phyloP scores from a whole-genome alignment of 768 basidiomycete genomes.

The Russula brevipes region DNA sequence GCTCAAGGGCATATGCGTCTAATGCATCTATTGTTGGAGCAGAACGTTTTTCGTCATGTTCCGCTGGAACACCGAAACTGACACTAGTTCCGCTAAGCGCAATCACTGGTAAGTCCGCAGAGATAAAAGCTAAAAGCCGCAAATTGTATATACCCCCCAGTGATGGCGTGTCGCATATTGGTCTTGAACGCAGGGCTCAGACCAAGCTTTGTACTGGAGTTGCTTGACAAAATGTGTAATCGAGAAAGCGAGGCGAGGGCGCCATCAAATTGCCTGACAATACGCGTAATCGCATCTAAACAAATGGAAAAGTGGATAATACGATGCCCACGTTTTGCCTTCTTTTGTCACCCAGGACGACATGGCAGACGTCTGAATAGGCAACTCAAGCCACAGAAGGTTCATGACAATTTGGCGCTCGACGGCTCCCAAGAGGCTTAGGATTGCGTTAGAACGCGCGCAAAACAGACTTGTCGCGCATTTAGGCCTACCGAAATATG shows the following conservation, averaged over 20 bases:
- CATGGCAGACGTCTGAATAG: constrained; percentile 64
- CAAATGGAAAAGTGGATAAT: constrained; percentile 8
- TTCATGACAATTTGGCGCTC: constrained; percentile 86
- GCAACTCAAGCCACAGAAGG: constrained; percentile 79
- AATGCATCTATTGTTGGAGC: constrained; percentile 54
- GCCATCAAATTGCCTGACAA: constrained; percentile 62
- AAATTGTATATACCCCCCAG: constrained; percentile 63
- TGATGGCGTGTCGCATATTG: constrained; percentile 76
- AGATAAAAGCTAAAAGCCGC: neutral
- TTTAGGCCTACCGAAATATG: constrained; percentile 65
- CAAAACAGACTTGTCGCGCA: neutral
- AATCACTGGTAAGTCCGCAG: neutral
- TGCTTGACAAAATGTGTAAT: constrained; percentile 62
- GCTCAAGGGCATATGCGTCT: constrained; percentile 76
- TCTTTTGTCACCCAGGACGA: constrained; percentile 71
- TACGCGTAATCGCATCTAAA: neutral
- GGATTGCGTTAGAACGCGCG: neutral
- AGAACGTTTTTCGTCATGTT: constrained; percentile 55
- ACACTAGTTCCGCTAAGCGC: constrained; percentile 56
- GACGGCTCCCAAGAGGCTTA: constrained; percentile 67
- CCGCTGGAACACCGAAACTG: constrained; percentile 81
- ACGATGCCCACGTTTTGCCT: constrained; percentile 53
- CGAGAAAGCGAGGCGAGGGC: constrained; percentile 58
- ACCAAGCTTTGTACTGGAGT: constrained; percentile 51
- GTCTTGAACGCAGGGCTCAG: constrained; percentile 74